Base-by-base conservation (phyloP, 305 asterid species). In the Solanum chacoense region DNA sequence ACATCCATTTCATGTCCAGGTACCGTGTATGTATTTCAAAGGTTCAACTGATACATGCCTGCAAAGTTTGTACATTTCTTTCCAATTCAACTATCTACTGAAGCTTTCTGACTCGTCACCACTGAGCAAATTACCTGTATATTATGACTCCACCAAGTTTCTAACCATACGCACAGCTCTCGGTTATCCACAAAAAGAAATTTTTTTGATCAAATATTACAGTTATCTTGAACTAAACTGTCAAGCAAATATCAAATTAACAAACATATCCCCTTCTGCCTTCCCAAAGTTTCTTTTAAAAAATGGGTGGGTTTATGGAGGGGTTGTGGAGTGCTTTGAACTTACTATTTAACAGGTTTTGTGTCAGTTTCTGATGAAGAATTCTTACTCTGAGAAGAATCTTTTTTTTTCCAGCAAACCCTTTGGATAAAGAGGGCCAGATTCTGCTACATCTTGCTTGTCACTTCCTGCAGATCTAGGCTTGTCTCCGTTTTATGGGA, bases 51-150 rank as follows among this genome's bases (percentile, higher is more conserved):
- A n/a, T 67, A 92, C 93, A 89, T 91, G 94, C 99, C 98, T 95
- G 95, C 84, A 97, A 92, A 89, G 93, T 96, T 94, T 97, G 99
- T 88, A 95, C 98, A 65, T 94, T 94, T 88, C 98, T 93, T 91
- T 96, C 99, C 86, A 96, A 97, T 91, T 95, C 98, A 89, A 98
- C 98, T 85, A 96, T 97, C 93, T 97, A 95, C 85, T 97, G 99
- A 88, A 94, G 96, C 93, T 97, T 97, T 90, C 99, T 93, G 50
- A 96, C 98, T 88, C 99, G 95, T 20, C 98, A 96, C 65, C 99
- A 96, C 89, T 97, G 98, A 90, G 99, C 98, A 89, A 95, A 96
- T 91, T 95, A 98, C 96, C 98, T 97, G 95, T 89, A 92, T 90
- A 72, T 90, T 80, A 85, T 69, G 89, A 45, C 11, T 75, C 26